phyloP scores from a whole-genome alignment of 805 yeast genomes.

The Metschnikowia vanudenii region DNA sequence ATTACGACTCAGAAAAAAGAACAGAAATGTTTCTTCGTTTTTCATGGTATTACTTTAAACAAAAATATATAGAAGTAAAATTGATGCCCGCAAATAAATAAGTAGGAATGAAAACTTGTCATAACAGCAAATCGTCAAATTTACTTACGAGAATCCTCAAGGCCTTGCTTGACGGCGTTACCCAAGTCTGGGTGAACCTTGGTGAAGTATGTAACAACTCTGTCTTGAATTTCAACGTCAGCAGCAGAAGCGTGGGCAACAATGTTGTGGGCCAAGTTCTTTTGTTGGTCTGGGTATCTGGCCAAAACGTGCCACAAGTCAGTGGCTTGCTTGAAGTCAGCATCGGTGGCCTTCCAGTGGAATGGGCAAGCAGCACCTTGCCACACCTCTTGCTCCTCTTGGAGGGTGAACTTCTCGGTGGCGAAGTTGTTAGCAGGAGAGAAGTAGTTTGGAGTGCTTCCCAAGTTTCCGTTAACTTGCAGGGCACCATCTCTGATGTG shows the following conservation, averaged over 20 bases:
- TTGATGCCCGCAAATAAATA: too few species aligned
- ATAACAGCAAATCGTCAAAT: conserved; percentile 19
- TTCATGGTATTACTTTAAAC: too few species aligned
- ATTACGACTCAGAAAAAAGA: too few species aligned
- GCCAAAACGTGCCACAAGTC: conserved; percentile 77
- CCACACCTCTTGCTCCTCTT: conserved; percentile 78
- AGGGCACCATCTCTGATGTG: conserved; percentile 81
- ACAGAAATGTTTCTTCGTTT: too few species aligned
- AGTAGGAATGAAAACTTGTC: too few species aligned
- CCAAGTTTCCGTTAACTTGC: conserved; percentile 62
- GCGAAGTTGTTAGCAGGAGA: conserved; percentile 54
- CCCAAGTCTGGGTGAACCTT: conserved; percentile 73
- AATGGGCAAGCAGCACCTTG: conserved; percentile 76
- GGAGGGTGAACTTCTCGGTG: conserved; percentile 45
- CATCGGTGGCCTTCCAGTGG: conserved; percentile 79
- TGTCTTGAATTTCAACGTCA: conserved; percentile 70
- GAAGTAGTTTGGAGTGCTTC: conserved; percentile 73
- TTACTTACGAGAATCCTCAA: conserved; percentile 50
- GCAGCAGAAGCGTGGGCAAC: conserved; percentile 74
- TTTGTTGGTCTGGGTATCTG: conserved; percentile 78
- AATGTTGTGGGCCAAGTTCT: conserved; percentile 77
- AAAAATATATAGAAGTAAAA: too few species aligned
- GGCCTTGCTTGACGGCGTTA: conserved; percentile 62
- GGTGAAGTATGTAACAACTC: conserved; percentile 71
- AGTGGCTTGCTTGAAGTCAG: conserved; percentile 77